Conservation (phyloP, 2,329 filamentous ascomycete species). For the Verticillium zaregamsianum region DNA sequence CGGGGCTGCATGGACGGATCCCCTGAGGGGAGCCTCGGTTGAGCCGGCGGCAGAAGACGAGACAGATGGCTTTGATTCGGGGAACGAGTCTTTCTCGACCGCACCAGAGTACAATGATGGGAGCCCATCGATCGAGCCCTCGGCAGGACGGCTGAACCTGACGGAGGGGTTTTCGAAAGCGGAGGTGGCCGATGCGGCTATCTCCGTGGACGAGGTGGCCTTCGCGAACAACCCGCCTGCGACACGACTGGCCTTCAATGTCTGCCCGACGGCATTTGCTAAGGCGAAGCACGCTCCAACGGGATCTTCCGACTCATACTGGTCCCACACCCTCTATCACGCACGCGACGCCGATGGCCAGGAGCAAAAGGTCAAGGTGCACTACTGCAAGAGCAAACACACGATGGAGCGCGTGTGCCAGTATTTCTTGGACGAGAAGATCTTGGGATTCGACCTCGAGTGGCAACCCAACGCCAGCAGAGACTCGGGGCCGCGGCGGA, state of each 20-base stretch:
- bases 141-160: not conserved
- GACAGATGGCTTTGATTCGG: not conserved
- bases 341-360: conserved; percentile 36
- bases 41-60: not conserved
- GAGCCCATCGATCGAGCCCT: not conserved
- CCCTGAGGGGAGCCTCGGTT: not conserved
- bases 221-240: not conserved
- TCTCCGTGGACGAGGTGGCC: not conserved
- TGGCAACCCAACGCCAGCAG: conserved; percentile 59
- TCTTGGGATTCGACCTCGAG: conserved; percentile 89
- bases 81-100: not conserved
- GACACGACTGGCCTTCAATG: conserved; percentile 39
- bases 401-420: conserved; percentile 63
- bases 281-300: conserved; percentile 41
- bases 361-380: conserved; percentile 56
- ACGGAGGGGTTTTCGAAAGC: not conserved
- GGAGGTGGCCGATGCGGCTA: not conserved
- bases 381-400: conserved; percentile 70
- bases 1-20: not conserved
- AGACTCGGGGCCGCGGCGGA: conserved; percentile 51
- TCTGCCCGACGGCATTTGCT: conserved; percentile 39
- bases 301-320: conserved; percentile 52
- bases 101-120: not conserved
- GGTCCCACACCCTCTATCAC: conserved; percentile 66
- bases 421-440: conserved; percentile 62